A percentile compares a stretch with the other conserved stretches of the same genome.
phyloP scores from a whole-genome alignment of 805 yeast genomes.

The Clavispora phyllophila region DNA sequence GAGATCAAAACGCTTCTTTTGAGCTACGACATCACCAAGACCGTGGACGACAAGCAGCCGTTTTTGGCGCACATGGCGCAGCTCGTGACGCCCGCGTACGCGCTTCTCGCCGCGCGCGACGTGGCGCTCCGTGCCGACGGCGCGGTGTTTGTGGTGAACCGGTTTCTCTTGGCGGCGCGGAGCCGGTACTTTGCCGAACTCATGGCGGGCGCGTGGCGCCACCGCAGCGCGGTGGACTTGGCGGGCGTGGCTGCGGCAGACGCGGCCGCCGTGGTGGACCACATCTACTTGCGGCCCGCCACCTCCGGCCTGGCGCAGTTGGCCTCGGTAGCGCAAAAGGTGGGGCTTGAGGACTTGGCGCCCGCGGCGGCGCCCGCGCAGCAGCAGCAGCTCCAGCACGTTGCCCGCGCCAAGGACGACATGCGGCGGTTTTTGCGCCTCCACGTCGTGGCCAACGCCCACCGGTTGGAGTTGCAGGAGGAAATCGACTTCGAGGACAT shows the following conservation, averaged over 20 bases:
- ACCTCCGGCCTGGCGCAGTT: neutral
- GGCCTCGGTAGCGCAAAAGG: slow-evolving; percentile 17
- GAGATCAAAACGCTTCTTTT: slow-evolving; percentile 53
- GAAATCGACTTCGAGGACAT: slow-evolving; percentile 31
- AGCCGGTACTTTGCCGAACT: slow-evolving; percentile 20
- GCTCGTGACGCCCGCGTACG: slow-evolving; percentile 23
- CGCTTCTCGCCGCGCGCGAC: slow-evolving; percentile 27
- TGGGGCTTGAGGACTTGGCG: neutral
- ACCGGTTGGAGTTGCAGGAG: slow-evolving; percentile 13
- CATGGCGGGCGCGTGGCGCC: slow-evolving; percentile 22
- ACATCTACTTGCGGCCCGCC: slow-evolving; percentile 25
- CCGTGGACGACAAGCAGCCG: slow-evolving; percentile 63
- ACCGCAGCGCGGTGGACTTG: slow-evolving; percentile 14
- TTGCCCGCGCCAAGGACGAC: slow-evolving; percentile 32
- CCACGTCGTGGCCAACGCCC: slow-evolving; percentile 18
- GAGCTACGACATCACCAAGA: slow-evolving; percentile 61
- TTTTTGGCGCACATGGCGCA: slow-evolving; percentile 67
- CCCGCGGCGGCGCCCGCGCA: too few relatives aligned
- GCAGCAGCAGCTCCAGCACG: slow-evolving; percentile 19
- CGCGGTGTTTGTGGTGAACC: slow-evolving; percentile 18
- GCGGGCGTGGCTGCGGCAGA: slow-evolving; percentile 13
- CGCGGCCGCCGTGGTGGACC: slow-evolving; percentile 23
- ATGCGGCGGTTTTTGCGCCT: slow-evolving; percentile 24
- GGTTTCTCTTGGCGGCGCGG: slow-evolving; percentile 34
- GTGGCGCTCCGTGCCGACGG: slow-evolving; percentile 19